Percentiles rank a stretch among this genome's conserved stretches.
These are phyloP conservation scores for Lactifluus hygrophoroides DNA, from an alignment of 768 basidiomycete species.

Conservation along the genomic window DNA sequence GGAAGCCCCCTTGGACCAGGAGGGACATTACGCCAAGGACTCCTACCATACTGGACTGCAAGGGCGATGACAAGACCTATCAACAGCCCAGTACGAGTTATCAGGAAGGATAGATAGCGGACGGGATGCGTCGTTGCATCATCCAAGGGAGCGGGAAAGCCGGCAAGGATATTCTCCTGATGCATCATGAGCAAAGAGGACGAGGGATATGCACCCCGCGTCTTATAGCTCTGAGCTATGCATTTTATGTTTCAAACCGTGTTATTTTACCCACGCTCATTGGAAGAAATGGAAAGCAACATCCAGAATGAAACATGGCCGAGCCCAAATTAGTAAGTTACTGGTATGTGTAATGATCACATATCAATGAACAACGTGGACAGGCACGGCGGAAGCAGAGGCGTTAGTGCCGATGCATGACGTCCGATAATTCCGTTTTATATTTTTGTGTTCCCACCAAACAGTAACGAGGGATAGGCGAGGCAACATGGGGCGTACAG, in stretches of 20 bases:
- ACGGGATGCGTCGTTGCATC: not conserved
- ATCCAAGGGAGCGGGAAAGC: not conserved
- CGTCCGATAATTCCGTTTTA: no score
- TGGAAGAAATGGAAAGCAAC: no score
- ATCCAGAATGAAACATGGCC: no score
- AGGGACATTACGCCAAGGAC: not conserved
- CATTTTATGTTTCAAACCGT: not conserved
- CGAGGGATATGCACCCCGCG: not conserved
- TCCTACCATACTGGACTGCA: not conserved
- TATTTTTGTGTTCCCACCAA: no score
- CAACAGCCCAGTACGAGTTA: not conserved
- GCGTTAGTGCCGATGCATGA: no score
- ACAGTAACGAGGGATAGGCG: no score
- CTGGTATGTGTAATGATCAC: no score
- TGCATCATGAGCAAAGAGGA: not conserved
- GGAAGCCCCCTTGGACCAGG: slow-evolving; percentile 2
- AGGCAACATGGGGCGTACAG: no score
- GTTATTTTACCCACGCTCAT: no score
- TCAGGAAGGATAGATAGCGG: not conserved
- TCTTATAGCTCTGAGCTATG: not conserved
- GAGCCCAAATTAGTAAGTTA: not conserved
- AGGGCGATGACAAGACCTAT: not conserved
- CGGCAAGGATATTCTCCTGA: not conserved
- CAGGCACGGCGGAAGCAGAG: no score
- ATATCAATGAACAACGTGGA: no score